phyloP scores from a whole-genome alignment of 768 basidiomycete genomes.

The Naganishia antarctica region DNA sequence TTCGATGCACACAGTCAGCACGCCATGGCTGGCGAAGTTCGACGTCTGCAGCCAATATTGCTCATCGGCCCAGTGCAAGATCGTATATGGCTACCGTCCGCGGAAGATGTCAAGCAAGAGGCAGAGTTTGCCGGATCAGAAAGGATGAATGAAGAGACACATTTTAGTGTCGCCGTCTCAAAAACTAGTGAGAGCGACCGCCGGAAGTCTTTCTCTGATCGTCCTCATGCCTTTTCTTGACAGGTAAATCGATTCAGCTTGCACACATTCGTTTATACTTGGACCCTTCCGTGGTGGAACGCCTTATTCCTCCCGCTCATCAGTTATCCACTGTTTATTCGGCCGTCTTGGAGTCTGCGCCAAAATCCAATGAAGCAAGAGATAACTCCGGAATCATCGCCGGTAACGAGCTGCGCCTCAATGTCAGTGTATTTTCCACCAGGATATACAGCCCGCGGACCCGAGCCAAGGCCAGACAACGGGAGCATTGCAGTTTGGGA shows the following conservation, averaged over 20 bases:
- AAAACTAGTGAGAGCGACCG: neutral
- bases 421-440: neutral
- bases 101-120: neutral
- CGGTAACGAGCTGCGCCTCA: neutral
- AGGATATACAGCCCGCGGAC: neutral
- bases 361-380: neutral
- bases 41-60: constrained; percentile 1
- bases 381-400: too few species aligned
- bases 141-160: neutral
- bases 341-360: neutral
- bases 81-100: neutral
- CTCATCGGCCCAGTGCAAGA: neutral
- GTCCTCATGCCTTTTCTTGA: constrained; percentile 24
- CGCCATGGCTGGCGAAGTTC: too few species aligned
- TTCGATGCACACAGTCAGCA: neutral
- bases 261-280: constrained; percentile 14
- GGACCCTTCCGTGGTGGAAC: constrained; percentile 7
- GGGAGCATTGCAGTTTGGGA: neutral
- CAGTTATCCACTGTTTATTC: neutral
- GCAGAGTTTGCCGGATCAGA: neutral
- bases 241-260: constrained; percentile 10
- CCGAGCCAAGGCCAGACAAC: neutral
- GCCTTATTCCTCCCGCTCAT: constrained; percentile 5
- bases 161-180: neutral
- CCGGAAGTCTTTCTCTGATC: neutral